Base-by-base conservation (phyloP, 441 rosid species). In the Populus tomentosa region DNA sequence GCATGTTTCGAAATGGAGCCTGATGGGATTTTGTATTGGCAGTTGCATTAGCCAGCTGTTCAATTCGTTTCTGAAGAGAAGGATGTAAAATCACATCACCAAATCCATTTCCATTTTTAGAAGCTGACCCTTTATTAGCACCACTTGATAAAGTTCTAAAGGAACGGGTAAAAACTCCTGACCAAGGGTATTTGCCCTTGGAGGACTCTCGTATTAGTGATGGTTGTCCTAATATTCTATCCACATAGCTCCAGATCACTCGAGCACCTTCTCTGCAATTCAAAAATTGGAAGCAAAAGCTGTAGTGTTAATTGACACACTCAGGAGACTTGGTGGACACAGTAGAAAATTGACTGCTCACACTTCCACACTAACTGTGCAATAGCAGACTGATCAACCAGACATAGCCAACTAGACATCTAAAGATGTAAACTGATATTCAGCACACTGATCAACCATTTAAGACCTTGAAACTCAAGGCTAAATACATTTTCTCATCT, bases 241-340 rank as follows among this genome's bases (percentile, higher is more conserved):
- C 98, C 28, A 96, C 96, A 20, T 96, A 94, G 80, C 99, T 88
- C 99, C 99, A 96, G n/a, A 94, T 84, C 80, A 96, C 99, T 84
- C 81, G 91, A 40, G 99, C 99, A 61, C 99, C 98, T 92, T 92
- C 98, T 82, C 98, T 96, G 89, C 75, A 83, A 76, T 67, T 74
- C 24, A 78, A 33, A 75, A 67, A 70, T 21, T 8, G 69, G 70
- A 78, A 46, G 8, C 16, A 50, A 56, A 23, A 77, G 80, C 38
- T 68, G 35, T 26, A 46, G 64, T n/a, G 38, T 64, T 24, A 5
- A 30, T 14, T 23, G 7, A 46, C 20, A 70, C 38, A 50, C 13
- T 1, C n/a, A 9, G 18, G n/a, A 53, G 23, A 71, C 53, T 20
- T 13, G 20, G 10, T 26, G 20, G 28, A 66, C 4, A 13, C 20